These are phyloP conservation scores for Butyriboletus loyo DNA, from an alignment of 768 basidiomycete genomes.

Conservation along the genomic window DNA sequence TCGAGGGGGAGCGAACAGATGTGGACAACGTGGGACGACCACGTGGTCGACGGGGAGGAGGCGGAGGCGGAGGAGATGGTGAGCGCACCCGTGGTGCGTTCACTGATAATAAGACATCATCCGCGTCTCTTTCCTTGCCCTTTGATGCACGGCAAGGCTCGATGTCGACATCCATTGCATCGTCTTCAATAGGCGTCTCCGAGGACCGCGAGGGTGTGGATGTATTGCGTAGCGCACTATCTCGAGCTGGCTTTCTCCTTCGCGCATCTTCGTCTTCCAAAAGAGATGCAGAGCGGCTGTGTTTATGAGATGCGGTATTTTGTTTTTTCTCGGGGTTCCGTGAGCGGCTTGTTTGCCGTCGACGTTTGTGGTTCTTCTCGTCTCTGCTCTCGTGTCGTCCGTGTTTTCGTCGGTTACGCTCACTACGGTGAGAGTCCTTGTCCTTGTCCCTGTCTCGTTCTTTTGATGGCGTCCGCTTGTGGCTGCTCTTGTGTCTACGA, in stretches of 20 bases:
- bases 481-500: conserved; percentile 20
- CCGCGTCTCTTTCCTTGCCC: conserved; percentile 18
- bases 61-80: conserved; percentile 30
- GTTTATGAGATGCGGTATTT: conserved; percentile 7
- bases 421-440: conserved; percentile 10
- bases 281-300: conserved; percentile 12
- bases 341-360: conserved; percentile 21
- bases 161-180: conserved; percentile 3
- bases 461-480: conserved; percentile 17
- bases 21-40: conserved; percentile 26
- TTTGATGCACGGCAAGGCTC: conserved; percentile 12
- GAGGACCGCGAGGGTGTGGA: conserved; percentile 30
- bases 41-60: conserved; percentile 27
- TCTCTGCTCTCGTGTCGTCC: conserved; percentile 23
- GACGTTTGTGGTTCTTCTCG: conserved; percentile 15
- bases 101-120: conserved; percentile 1
- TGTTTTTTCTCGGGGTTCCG: conserved; percentile 5
- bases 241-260: conserved; percentile 3
- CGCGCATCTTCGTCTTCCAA: conserved; percentile 9
- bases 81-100: conserved; percentile 26
- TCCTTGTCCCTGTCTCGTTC: conserved; percentile 12
- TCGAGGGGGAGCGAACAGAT: conserved; percentile 33
- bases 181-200: conserved; percentile 25
- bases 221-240: conserved; percentile 4
- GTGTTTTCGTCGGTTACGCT: conserved; percentile 24